phyloP scores from a whole-genome alignment of 2,329 filamentous ascomycete genomes.

The Aureobasidium pullulans region DNA sequence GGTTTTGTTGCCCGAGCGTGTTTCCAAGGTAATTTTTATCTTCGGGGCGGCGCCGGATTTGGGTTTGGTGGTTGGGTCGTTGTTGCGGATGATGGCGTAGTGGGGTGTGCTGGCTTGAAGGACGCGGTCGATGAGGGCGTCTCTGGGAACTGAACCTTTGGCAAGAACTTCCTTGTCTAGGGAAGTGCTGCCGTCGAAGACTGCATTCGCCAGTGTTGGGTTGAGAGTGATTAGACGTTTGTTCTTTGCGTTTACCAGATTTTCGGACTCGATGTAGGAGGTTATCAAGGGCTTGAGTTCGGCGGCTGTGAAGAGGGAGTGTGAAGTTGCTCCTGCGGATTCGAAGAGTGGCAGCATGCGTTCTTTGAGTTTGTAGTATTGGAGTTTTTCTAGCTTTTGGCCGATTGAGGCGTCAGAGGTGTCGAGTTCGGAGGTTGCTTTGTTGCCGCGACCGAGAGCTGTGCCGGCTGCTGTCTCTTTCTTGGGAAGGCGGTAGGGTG shows the following conservation, averaged over 20 bases:
- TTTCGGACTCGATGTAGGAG: slow-evolving; percentile 52
- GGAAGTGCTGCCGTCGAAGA: slow-evolving; percentile 47
- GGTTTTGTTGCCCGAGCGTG: slow-evolving; percentile 58
- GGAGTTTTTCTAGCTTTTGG: slow-evolving; percentile 44
- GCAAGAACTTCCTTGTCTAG: slow-evolving; percentile 51
- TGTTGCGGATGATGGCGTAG: slow-evolving; percentile 49
- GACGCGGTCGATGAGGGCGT: slow-evolving; percentile 54
- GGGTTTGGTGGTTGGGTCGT: slow-evolving; percentile 42
- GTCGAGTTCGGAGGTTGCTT: slow-evolving; percentile 32
- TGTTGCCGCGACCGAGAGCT: slow-evolving; percentile 26
- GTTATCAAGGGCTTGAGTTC: slow-evolving; percentile 53
- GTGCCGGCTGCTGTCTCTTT: slow-evolving; percentile 42
- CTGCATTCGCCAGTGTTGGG: slow-evolving; percentile 54
- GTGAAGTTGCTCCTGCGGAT: slow-evolving; percentile 39
- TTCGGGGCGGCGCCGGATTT: slow-evolving; percentile 55
- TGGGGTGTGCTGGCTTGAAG: slow-evolving; percentile 49
- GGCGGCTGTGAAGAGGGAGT: slow-evolving; percentile 48
- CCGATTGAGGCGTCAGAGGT: slow-evolving; percentile 34
- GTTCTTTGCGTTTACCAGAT: slow-evolving; percentile 50
- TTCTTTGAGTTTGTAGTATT: slow-evolving; percentile 49
- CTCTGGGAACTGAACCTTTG: slow-evolving; percentile 51
- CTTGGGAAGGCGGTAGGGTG: slow-evolving; percentile 55
- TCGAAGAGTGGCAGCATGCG: slow-evolving; percentile 51
- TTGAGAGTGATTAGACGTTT: slow-evolving; percentile 55
- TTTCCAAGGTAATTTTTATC: slow-evolving; percentile 53